A percentile compares a stretch with the other conserved stretches of the same genome.
Evolutionary conservation across 768 basidiomycete species (phyloP).

Genomic region (Lyophyllum shimeji): DNA sequence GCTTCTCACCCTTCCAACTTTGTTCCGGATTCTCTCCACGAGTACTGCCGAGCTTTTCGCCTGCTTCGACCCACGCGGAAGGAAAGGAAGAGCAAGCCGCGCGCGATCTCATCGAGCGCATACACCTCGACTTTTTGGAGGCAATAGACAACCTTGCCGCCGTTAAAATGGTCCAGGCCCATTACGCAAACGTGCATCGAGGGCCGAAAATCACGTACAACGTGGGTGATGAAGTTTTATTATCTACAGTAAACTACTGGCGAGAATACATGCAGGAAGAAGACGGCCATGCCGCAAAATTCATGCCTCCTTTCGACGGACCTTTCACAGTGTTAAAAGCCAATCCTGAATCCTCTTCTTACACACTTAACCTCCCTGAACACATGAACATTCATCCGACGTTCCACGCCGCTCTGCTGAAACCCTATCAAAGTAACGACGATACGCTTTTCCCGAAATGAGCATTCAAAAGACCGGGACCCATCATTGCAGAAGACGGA

Average conservation of each 20-base stretch:
- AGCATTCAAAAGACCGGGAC: not conserved
- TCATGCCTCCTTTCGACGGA: not conserved
- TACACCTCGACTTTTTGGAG: not conserved
- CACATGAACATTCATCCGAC: not conserved
- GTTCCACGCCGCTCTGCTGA: not conserved
- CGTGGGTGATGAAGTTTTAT: not conserved
- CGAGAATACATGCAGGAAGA: not conserved
- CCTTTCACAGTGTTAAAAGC: not conserved
- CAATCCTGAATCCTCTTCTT: not conserved
- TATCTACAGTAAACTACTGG: not conserved
- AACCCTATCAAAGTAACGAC: not conserved
- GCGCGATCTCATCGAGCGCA: not conserved
- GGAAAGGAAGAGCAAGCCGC: not conserved
- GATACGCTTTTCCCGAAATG: not conserved
- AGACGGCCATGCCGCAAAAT: not conserved
- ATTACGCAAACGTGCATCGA: not conserved
- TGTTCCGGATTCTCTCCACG: not conserved
- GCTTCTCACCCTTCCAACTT: not conserved
- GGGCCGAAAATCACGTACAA: not conserved
- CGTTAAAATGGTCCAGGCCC: not conserved
- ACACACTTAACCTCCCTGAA: not conserved
- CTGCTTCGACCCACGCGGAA: not conserved
- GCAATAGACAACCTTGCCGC: not conserved
- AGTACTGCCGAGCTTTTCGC: not conserved
- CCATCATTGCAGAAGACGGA: not conserved